phyloP scores from a whole-genome alignment of 176 grass and related monocot genomes.

The Oryza punctata region DNA sequence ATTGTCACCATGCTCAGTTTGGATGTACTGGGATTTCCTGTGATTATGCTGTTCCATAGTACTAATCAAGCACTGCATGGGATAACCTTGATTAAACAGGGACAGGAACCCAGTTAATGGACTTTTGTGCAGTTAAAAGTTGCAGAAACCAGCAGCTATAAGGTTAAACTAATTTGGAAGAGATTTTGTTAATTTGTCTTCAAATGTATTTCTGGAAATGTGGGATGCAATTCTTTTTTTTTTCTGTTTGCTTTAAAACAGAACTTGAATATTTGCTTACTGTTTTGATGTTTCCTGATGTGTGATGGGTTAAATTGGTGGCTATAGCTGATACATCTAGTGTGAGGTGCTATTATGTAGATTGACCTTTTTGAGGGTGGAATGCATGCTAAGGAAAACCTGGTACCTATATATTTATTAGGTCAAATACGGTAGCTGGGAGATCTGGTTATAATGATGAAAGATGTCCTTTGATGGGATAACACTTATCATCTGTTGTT shows the following conservation, averaged over 20 bases:
- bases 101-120: neutral
- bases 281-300: neutral
- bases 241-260: neutral
- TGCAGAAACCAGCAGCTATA: neutral
- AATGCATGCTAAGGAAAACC: neutral
- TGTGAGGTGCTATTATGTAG: neutral
- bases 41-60: neutral
- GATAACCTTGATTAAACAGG: slow-evolving; percentile 13
- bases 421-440: neutral
- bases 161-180: neutral
- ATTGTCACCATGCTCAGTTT: neutral
- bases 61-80: neutral
- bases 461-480: neutral
- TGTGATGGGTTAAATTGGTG: neutral
- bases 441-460: neutral
- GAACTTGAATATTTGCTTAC: neutral
- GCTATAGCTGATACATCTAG: neutral
- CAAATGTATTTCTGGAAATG: slow-evolving; percentile 1
- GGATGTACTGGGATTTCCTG: slow-evolving; percentile 5
- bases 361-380: neutral
- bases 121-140: neutral
- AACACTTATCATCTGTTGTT: neutral
- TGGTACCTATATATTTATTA: too few species aligned
- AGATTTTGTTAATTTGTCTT: slow-evolving; percentile 15
- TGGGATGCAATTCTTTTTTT: neutral